A percentile compares a stretch with the other conserved stretches of the same genome.
Conservation (phyloP, 208 protist species). For the Leishmania gerbilli region DNA sequence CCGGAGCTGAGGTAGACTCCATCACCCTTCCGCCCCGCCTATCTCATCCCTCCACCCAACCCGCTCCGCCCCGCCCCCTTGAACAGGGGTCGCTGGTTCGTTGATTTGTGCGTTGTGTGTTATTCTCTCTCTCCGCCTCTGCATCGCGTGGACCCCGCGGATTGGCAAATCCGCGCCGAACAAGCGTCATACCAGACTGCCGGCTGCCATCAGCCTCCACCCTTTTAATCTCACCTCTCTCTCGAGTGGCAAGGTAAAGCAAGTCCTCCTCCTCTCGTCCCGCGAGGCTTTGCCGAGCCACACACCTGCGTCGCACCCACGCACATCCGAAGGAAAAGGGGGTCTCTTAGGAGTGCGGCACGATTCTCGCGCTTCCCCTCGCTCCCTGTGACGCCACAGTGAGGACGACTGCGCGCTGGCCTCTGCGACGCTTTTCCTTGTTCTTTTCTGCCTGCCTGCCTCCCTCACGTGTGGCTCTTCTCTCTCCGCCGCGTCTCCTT, state of each 20-base stretch:
- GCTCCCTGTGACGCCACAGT: background rate
- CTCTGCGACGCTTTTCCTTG: background rate
- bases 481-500: background rate
- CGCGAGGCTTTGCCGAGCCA: background rate
- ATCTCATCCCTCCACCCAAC: background rate
- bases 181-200: background rate
- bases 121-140: background rate
- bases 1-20: background rate
- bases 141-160: background rate
- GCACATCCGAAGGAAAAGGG: background rate
- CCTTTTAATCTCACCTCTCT: background rate
- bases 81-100: background rate
- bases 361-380: background rate
- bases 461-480: background rate
- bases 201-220: background rate
- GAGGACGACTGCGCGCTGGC: background rate
- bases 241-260: background rate
- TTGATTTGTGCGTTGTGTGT: background rate
- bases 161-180: background rate
- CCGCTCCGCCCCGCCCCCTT: background rate
- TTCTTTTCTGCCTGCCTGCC: background rate
- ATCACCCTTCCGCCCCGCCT: background rate
- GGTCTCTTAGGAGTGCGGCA: background rate
- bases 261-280: background rate
- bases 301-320: background rate